Evolutionary conservation across 441 rosid species (phyloP).

Genomic region (Brassica balearica): DNA sequence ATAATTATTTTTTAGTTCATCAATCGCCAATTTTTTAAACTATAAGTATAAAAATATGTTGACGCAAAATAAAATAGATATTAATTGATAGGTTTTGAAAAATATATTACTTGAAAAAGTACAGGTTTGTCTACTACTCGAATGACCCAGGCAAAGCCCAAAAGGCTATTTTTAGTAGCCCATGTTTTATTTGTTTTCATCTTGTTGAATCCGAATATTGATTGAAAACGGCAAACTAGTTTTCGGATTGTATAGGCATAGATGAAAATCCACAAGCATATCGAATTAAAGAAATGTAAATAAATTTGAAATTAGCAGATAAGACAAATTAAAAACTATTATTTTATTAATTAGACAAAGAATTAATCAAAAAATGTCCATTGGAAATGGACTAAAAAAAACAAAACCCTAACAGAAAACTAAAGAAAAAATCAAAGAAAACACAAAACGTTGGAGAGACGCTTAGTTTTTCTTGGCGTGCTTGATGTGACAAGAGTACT

Average conservation of each 20-base stretch:
- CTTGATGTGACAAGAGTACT: constrained; percentile 44
- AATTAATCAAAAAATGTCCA: constrained; percentile 21
- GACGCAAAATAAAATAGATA: background rate
- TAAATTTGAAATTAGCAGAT: background rate
- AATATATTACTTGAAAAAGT: background rate
- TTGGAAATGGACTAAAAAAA: constrained; percentile 16
- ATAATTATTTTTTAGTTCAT: background rate
- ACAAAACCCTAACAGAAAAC: constrained; percentile 4
- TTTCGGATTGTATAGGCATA: background rate
- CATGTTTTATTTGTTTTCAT: background rate
- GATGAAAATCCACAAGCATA: background rate
- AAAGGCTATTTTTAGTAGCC: background rate
- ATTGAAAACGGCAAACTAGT: background rate
- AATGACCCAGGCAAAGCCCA: constrained; percentile 16
- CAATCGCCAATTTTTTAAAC: background rate
- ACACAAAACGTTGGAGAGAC: background rate
- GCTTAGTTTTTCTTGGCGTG: constrained; percentile 32
- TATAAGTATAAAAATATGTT: background rate
- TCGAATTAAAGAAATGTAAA: background rate
- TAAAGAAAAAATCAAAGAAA: background rate
- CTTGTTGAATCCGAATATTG: background rate
- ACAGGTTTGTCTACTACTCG: background rate
- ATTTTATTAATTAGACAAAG: constrained; percentile 22
- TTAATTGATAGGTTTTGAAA: background rate
- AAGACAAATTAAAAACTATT: background rate